These are phyloP conservation scores for Phialophora expanda DNA, from an alignment of 2,329 filamentous ascomycete genomes.

Conservation along the genomic window DNA sequence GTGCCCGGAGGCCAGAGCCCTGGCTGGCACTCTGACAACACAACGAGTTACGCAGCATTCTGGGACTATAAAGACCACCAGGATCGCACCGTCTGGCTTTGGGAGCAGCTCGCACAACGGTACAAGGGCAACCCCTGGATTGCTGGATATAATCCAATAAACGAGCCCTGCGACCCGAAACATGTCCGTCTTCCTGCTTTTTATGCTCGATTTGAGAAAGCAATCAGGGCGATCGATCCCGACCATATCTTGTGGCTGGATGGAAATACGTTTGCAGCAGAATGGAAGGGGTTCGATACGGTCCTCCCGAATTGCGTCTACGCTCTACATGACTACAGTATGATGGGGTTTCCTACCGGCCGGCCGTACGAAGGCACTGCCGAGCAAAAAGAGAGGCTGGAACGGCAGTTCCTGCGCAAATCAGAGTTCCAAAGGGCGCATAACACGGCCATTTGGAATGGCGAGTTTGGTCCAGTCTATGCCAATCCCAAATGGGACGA, in stretches of 20 bases:
- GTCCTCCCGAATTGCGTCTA: conserved; percentile 48
- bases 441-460: conserved; percentile 57
- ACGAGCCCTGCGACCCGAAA: conserved; percentile 57
- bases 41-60: conserved; percentile 54
- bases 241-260: conserved; percentile 55
- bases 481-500: conserved; percentile 37
- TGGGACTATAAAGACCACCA: conserved; percentile 60
- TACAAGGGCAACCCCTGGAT: conserved; percentile 55
- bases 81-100: conserved; percentile 57
- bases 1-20: conserved; percentile 57
- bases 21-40: conserved; percentile 59
- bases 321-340: conserved; percentile 41
- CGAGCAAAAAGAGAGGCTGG: conserved; percentile 50
- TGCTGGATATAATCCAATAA: conserved; percentile 61
- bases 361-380: conserved; percentile 49
- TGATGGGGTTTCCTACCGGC: conserved; percentile 52
- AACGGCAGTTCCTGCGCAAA: conserved; percentile 54
- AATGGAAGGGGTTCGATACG: conserved; percentile 53
- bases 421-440: conserved; percentile 54
- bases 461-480: conserved; percentile 59
- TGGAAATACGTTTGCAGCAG: conserved; percentile 54
- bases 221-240: conserved; percentile 54
- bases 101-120: conserved; percentile 54
- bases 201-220: conserved; percentile 55
- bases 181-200: conserved; percentile 54